phyloP scores from a whole-genome alignment of 1,139 yeast species.

The Candida glucosophila region DNA sequence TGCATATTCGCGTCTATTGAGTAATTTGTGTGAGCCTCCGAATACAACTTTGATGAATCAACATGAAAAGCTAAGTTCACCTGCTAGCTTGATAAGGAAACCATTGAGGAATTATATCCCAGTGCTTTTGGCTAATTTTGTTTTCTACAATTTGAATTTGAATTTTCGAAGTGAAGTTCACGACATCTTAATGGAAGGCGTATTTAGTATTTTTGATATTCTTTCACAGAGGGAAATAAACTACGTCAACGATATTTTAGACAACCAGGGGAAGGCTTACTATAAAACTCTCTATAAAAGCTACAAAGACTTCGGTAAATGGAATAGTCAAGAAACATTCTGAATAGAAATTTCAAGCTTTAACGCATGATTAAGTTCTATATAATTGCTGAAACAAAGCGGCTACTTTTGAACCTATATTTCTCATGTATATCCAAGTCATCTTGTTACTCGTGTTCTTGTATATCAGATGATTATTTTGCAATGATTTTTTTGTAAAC shows the following conservation, averaged over 20 bases:
- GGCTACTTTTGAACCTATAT: slow-evolving; percentile 3
- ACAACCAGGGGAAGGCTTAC: slow-evolving; percentile 59
- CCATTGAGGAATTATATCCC: slow-evolving; percentile 58
- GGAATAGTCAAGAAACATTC: slow-evolving; percentile 52
- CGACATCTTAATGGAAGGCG: slow-evolving; percentile 45
- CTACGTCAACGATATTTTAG: slow-evolving; percentile 61
- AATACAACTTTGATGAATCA: slow-evolving; percentile 12
- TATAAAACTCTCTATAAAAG: slow-evolving; percentile 62
- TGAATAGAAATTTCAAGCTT: slow-evolving; percentile 32
- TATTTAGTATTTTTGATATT: slow-evolving; percentile 60
- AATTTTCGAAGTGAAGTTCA: slow-evolving; percentile 42
- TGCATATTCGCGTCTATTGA: slow-evolving; percentile 49
- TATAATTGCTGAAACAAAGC: too few relatives aligned
- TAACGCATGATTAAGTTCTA: too few relatives aligned
- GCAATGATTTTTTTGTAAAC: slow-evolving; percentile 22
- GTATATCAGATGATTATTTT: slow-evolving; percentile 8
- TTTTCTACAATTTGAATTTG: slow-evolving; percentile 41
- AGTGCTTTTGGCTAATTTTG: slow-evolving; percentile 48
- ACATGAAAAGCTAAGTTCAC: slow-evolving; percentile 39
- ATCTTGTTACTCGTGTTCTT: slow-evolving; percentile 10
- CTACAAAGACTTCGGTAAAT: slow-evolving; percentile 72
- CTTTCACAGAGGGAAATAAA: slow-evolving; percentile 61
- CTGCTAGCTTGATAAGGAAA: slow-evolving; percentile 46
- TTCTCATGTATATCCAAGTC: slow-evolving; percentile 26
- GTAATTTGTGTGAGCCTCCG: slow-evolving; percentile 67